phyloP scores from a whole-genome alignment of 2,329 filamentous ascomycete species.

The Scedosporium minutisporum region DNA sequence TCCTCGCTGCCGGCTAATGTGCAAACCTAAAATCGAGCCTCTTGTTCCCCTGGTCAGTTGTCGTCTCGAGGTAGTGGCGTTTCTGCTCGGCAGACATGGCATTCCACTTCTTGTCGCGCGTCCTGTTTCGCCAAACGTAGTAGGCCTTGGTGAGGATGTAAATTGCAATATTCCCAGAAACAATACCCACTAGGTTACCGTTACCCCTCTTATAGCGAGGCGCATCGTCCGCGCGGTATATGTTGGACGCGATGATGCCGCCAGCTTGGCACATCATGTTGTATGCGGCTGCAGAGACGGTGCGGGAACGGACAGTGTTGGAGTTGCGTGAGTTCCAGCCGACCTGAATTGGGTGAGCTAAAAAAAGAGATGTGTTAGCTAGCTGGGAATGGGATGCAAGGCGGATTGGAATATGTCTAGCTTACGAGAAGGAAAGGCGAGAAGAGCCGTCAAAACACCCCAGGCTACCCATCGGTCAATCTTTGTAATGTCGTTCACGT shows the following conservation, averaged over 20 bases:
- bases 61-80: conserved; percentile 23
- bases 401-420: background rate
- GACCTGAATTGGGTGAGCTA: conserved; percentile 36
- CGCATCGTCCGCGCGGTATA: conserved; percentile 31
- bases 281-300: conserved; percentile 46
- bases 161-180: conserved; percentile 35
- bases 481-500: conserved; percentile 16
- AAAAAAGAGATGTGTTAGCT: no score
- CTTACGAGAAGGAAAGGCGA: conserved; percentile 24
- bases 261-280: conserved; percentile 29
- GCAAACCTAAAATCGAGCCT: conserved; percentile 32
- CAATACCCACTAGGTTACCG: conserved; percentile 36
- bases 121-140: conserved; percentile 39
- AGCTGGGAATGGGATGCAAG: no score
- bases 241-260: conserved; percentile 22
- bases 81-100: conserved; percentile 32
- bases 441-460: conserved; percentile 22
- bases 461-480: conserved; percentile 23
- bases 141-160: conserved; percentile 42
- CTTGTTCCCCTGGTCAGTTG: conserved; percentile 34
- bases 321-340: conserved; percentile 46
- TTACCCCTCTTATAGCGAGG: conserved; percentile 32
- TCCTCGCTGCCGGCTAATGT: background rate
- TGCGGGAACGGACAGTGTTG: conserved; percentile 49
- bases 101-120: conserved; percentile 33